Evolutionary conservation across 2,329 filamentous ascomycete species (phyloP).

Genomic region (Sarocladium oryzae): DNA sequence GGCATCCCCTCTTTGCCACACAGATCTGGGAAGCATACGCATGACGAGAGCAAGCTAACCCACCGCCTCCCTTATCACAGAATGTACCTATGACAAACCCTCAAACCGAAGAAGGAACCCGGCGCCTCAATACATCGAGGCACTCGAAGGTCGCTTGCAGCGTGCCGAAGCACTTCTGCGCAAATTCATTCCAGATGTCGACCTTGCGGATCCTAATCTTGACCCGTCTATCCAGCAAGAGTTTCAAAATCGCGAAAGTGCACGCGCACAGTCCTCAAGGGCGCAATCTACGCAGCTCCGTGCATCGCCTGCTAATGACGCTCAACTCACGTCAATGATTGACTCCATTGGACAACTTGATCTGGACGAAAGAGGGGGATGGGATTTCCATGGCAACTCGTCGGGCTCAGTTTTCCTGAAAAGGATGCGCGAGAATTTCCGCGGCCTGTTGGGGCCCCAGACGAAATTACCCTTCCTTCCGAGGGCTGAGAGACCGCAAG

Average conservation of each 20-base stretch:
- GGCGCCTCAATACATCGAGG: conserved; percentile 87
- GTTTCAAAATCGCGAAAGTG: conserved; percentile 48
- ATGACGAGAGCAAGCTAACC: not conserved
- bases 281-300: conserved; percentile 37
- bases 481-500: conserved; percentile 39
- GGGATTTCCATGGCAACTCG: conserved; percentile 92
- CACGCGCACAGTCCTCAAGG: conserved; percentile 39
- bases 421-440: conserved; percentile 82
- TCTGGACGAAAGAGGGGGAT: conserved; percentile 82
- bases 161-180: conserved; percentile 75
- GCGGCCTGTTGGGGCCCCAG: conserved; percentile 63
- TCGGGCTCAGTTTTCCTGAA: conserved; percentile 85
- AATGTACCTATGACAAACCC: conserved; percentile 93
- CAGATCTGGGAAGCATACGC: too few species aligned
- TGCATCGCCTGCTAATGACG: conserved; percentile 50
- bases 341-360: conserved; percentile 87
- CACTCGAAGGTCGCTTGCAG: conserved; percentile 73
- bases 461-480: conserved; percentile 54
- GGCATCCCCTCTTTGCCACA: too few species aligned
- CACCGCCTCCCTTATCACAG: conserved; percentile 39
- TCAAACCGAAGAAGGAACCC: conserved; percentile 88
- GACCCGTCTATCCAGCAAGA: conserved; percentile 72
- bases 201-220: conserved; percentile 77
- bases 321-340: conserved; percentile 87
- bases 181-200: conserved; percentile 74